Conservation (phyloP, 2,329 filamentous ascomycete species). For the Scedosporium minutisporum region DNA sequence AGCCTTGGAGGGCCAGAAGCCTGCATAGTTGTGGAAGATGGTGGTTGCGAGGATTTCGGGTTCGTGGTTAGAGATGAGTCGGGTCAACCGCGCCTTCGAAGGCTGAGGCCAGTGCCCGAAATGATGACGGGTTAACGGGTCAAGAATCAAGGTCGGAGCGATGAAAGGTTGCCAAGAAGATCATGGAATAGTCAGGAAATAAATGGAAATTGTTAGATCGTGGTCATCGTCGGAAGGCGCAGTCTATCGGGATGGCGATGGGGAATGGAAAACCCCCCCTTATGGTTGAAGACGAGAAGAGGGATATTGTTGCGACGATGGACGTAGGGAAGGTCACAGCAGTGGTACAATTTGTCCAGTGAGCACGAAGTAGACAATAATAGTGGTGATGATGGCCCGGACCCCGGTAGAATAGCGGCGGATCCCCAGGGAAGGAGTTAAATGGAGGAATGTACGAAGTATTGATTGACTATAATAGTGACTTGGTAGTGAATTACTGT, state of each 20-base stretch:
- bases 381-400: too few relatives aligned
- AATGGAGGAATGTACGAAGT: too few relatives aligned
- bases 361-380: too few relatives aligned
- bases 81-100: not conserved
- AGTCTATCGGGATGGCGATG: not conserved
- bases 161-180: not conserved
- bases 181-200: conserved; percentile 14
- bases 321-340: not conserved
- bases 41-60: not conserved
- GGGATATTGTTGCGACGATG: not conserved
- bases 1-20: conserved; percentile 37
- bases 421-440: too few relatives aligned
- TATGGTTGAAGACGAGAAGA: not conserved
- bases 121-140: not conserved
- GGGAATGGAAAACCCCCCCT: not conserved
- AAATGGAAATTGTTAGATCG: conserved; percentile 15
- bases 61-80: not conserved
- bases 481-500: too few relatives aligned
- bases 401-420: too few relatives aligned
- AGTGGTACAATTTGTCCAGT: not conserved
- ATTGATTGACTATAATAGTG: too few relatives aligned
- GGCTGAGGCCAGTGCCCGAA: not conserved
- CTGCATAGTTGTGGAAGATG: conserved; percentile 31
- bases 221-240: not conserved
- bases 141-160: not conserved